Base-by-base conservation (phyloP, 2,329 filamentous ascomycete genomes). In the Emergomyces orientalis region DNA sequence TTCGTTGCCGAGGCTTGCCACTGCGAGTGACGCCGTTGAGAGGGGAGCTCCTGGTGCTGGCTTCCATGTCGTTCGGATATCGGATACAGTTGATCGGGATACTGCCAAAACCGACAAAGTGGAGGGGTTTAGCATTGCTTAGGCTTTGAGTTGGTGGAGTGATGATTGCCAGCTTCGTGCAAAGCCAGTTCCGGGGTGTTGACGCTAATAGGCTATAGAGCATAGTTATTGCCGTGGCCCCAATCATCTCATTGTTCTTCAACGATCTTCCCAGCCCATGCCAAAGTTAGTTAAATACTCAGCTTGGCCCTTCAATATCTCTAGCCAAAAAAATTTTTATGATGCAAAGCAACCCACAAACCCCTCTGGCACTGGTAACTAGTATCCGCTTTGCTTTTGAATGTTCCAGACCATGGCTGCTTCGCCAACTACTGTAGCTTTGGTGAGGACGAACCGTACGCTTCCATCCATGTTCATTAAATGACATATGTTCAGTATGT, bases 1-100 rank as follows among this genome's bases (percentile, higher is more conserved):
- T 59, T 37, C 57, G 57, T 41, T 59, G 57, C 57, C 57, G 57
- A 34, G 57, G 57, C 25, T 59, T 59, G 57, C 57, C 57, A 19
- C 57, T 59, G n/a, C 57, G 57, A 13, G 57, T 59, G 43, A 59
- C 57, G 7, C 41, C 57, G 57, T 45, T 49, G 39, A 27, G 39
- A 49, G 39, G 37, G 11, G 57, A 41, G 17, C 57, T 59, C 32
- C 27, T 9, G 22, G 37, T n/a, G 41, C 30, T 34, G 25, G 25
- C 27, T 59, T 59, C 57, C 57, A 59, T 59, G 22, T 32, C n/a
- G 43, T 45, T 45, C 41, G 39, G 56, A 39, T 39, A 56, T 37
- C 55, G 55, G 55, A 57, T 39, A 57, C 22, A 9, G 32, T 22
- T 6, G 30, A 34, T 56, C 55, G 55, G 37, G 55, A 57, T 57